These are phyloP conservation scores for Penicillium sp. DNA, from an alignment of 2,329 filamentous ascomycete species.

Conservation along the genomic window DNA sequence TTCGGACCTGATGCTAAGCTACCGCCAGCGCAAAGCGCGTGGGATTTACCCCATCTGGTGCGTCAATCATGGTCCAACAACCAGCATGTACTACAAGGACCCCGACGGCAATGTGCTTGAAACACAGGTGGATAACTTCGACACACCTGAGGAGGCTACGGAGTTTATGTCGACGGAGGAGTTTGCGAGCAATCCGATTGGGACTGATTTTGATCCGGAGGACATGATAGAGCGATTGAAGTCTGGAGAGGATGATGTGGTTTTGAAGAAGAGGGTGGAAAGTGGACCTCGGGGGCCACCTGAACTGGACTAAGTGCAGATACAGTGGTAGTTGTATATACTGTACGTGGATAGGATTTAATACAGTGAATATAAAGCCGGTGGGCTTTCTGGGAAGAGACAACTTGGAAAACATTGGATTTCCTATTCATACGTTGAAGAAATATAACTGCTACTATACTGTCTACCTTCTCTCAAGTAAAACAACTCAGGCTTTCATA, in stretches of 20 bases:
- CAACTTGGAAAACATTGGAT: too few relatives aligned
- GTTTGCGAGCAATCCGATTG: conserved; percentile 51
- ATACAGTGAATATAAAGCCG: too few relatives aligned
- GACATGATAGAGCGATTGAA: conserved; percentile 25
- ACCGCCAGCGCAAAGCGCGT: conserved; percentile 39
- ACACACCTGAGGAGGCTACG: conserved; percentile 40
- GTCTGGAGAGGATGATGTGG: conserved; percentile 35
- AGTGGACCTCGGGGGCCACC: too few relatives aligned
- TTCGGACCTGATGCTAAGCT: conserved; percentile 27
- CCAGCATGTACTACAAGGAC: conserved; percentile 54
- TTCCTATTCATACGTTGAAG: too few relatives aligned
- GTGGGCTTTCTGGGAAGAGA: too few relatives aligned
- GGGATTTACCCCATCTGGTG: conserved; percentile 49
- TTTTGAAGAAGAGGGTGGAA: conserved; percentile 16
- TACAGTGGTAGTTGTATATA: too few relatives aligned
- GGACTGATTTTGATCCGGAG: conserved; percentile 52
- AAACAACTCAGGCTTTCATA: too few relatives aligned
- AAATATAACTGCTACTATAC: too few relatives aligned
- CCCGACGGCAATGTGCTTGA: conserved; percentile 56
- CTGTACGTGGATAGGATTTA: too few relatives aligned
- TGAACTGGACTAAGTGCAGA: too few relatives aligned
- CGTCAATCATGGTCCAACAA: conserved; percentile 55
- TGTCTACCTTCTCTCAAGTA: too few relatives aligned
- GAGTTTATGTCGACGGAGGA: conserved; percentile 44
- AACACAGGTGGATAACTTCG: conserved; percentile 53